These are phyloP conservation scores for Pleurotus giganteus DNA, from an alignment of 768 basidiomycete species.

Conservation along the genomic window DNA sequence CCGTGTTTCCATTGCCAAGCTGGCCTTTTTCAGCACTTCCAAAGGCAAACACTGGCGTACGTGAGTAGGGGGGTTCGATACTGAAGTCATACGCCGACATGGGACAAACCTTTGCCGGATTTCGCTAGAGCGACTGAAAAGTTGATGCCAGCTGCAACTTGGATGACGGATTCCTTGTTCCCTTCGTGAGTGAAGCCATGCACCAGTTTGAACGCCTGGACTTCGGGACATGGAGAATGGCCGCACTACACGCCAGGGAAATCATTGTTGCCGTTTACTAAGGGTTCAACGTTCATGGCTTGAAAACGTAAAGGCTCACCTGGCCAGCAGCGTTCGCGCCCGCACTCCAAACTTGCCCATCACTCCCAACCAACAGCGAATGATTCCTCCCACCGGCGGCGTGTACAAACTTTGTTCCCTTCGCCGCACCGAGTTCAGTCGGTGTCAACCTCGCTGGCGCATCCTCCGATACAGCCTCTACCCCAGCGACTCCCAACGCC, in stretches of 20 bases:
- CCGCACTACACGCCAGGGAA: constrained; percentile 55
- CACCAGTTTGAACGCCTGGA: constrained; percentile 63
- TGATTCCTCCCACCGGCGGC: constrained; percentile 87
- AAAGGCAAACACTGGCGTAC: constrained; percentile 69
- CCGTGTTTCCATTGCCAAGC: constrained; percentile 88
- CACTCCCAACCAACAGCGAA: constrained; percentile 76
- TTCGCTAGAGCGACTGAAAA: constrained; percentile 85
- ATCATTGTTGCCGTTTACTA: not conserved
- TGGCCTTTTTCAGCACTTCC: constrained; percentile 94
- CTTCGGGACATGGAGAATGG: constrained; percentile 60
- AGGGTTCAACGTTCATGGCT: too few species aligned
- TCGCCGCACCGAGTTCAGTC: constrained; percentile 55
- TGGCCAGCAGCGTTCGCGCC: constrained; percentile 83
- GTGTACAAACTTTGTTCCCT: constrained; percentile 63
- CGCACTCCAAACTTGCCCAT: constrained; percentile 80
- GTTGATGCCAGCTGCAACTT: constrained; percentile 78
- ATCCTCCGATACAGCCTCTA: constrained; percentile 70
- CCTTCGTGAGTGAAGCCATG: constrained; percentile 56
- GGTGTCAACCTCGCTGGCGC: constrained; percentile 64
- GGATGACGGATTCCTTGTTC: constrained; percentile 61
- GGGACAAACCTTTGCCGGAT: constrained; percentile 66
- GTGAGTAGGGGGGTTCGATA: not conserved
- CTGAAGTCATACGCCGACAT: not conserved
- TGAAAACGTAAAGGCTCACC: constrained; percentile 40
- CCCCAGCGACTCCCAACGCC: constrained; percentile 58